Conservation (phyloP, 2,329 filamentous ascomycete species). For the Sporothrix pseudoabietina region DNA sequence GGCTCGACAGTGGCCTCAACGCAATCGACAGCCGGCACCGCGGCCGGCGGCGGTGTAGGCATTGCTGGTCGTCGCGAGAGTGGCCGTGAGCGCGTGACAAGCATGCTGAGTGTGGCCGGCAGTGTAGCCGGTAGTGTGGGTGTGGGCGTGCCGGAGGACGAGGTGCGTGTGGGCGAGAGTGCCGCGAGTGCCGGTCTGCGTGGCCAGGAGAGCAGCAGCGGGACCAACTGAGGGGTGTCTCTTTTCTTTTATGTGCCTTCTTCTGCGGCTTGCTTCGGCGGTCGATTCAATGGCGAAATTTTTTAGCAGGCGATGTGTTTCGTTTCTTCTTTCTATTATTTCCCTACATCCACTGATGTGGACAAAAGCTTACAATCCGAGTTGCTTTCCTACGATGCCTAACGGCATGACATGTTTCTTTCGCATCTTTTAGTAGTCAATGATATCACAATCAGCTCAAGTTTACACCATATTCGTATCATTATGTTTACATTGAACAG, state of each 20-base stretch:
- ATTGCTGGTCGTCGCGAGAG: constrained; percentile 52
- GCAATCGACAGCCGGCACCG: constrained; percentile 36
- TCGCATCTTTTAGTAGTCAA: background rate
- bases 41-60: constrained; percentile 43
- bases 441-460: background rate
- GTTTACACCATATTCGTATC: too few relatives aligned
- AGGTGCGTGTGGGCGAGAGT: constrained; percentile 63
- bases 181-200: constrained; percentile 54
- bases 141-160: constrained; percentile 61
- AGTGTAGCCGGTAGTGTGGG: constrained; percentile 51
- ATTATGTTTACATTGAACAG: background rate
- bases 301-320: background rate
- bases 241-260: background rate
- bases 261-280: background rate
- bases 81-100: constrained; percentile 50
- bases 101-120: constrained; percentile 45
- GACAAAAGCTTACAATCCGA: background rate
- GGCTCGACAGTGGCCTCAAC: constrained; percentile 38
- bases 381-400: background rate
- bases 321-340: background rate
- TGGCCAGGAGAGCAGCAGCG: constrained; percentile 26
- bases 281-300: background rate
- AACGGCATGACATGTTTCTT: background rate
- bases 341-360: background rate
- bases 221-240: background rate